Evolutionary conservation across 305 asterid genomes (phyloP).

Genomic region (Withania somnifera): DNA sequence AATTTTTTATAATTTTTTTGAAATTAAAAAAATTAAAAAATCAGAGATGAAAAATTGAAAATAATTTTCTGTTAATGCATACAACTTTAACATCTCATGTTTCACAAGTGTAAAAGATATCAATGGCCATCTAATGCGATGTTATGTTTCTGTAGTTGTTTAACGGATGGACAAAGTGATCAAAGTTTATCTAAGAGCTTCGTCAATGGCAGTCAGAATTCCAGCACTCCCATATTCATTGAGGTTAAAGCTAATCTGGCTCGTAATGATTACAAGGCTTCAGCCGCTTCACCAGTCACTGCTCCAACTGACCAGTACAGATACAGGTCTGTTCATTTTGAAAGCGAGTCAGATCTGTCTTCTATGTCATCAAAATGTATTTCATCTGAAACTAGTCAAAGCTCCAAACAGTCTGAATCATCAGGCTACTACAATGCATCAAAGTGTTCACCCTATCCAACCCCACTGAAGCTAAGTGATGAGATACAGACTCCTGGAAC

Average conservation of each 20-base stretch:
- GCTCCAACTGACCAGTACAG: slow-evolving; percentile 24
- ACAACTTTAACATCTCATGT: background rate
- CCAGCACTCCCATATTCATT: slow-evolving; percentile 15
- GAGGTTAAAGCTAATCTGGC: slow-evolving; percentile 19
- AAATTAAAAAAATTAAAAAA: no score
- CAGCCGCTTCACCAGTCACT: slow-evolving; percentile 24
- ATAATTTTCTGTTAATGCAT: no score
- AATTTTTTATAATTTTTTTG: no score
- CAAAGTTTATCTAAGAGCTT: slow-evolving; percentile 25
- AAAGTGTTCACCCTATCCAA: slow-evolving; percentile 52
- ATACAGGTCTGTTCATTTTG: slow-evolving; percentile 41
- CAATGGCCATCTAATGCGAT: background rate
- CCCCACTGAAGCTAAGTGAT: slow-evolving; percentile 62
- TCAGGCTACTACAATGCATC: slow-evolving; percentile 13
- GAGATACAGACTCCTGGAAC: slow-evolving; percentile 96
- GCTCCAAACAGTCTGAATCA: slow-evolving; percentile 25
- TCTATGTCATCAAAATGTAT: slow-evolving; percentile 34
- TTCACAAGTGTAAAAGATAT: background rate
- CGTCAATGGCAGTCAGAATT: slow-evolving; percentile 21
- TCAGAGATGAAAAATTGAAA: no score
- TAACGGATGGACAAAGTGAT: slow-evolving; percentile 36
- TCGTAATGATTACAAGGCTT: slow-evolving; percentile 13
- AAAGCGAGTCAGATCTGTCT: slow-evolving; percentile 25
- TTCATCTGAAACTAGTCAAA: slow-evolving; percentile 37
- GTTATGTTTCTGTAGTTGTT: slow-evolving; percentile 30